Evolutionary conservation across 148 eudicot genomes (phyloP), one percentile per base, ranked within the genome.

Genomic region (Nepenthes gracilis): DNA sequence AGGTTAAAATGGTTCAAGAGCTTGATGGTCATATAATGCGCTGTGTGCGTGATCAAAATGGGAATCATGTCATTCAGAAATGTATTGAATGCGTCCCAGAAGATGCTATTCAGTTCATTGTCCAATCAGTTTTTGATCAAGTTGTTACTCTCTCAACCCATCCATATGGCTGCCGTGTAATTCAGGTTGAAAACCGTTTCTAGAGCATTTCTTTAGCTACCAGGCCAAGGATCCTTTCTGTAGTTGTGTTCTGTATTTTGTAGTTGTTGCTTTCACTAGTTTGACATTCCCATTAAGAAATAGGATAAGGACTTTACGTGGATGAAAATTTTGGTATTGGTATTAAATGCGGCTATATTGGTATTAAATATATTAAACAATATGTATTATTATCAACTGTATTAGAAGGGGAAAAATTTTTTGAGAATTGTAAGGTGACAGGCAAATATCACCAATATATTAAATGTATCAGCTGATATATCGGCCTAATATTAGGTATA

Each of bases 1-100:
- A 94, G 82, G 84, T 89, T 58, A 75, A 77, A 80, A 89, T 94
- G 95, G 99, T 89, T 56, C 75, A 67, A 73, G 99, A 94, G 76
- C 87, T 94, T 57, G 93, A 94, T 73, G 95, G 95, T 62, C 84
- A 89, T 58, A 75, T 94, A 47, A 89, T 94, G 92, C 96, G 99
- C 12, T 94, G 99, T 73, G 99, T 94, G 35, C 95, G 99, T 63
- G 99, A 94, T 81, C 99, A 94, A 65, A 94, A 94, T 74, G 99
- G 99, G 40, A 94, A 94, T 65, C 99, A 94, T 80, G 99, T 94
- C 40, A 80, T 94, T 61, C 99, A 94, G 67, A 94, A 94, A 74
- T 94, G 99, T 74, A 89, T 94, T 35, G 99, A 94, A 73, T 94
- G 97, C 74, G 95, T 86, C 34, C 99, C 97, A 13, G 99, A 94